These are phyloP conservation scores for Whalleya microplaca DNA, from an alignment of 2,329 filamentous ascomycete genomes.

Conservation along the genomic window DNA sequence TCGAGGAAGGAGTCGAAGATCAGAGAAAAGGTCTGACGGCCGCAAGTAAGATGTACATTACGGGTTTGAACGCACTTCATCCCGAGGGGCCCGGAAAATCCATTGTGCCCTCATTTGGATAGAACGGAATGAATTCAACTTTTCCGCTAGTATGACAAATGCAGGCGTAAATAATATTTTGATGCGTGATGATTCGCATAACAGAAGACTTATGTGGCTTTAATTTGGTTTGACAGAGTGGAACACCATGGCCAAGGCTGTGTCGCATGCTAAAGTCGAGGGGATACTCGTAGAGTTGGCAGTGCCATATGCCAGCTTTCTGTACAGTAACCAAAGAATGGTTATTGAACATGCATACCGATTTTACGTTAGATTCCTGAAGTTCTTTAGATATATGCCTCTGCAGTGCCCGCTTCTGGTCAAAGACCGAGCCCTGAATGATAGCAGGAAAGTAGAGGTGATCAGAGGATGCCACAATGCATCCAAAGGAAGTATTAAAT, in stretches of 20 bases:
- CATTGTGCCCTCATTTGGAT: too few species aligned
- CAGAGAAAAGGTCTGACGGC: too few species aligned
- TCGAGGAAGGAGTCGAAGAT: not conserved
- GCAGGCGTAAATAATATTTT: not conserved
- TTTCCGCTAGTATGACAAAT: not conserved
- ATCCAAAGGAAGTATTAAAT: not conserved
- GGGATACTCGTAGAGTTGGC: not conserved
- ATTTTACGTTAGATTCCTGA: not conserved
- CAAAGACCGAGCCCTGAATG: not conserved
- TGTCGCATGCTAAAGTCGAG: not conserved
- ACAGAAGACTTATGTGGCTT: not conserved
- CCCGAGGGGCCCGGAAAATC: too few species aligned
- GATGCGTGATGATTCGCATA: not conserved
- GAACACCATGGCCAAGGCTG: not conserved
- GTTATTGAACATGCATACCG: not conserved
- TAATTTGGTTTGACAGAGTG: not conserved
- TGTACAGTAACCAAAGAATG: not conserved
- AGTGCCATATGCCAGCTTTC: not conserved
- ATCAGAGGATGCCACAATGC: not conserved
- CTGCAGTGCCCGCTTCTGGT: not conserved
- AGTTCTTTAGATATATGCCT: not conserved
- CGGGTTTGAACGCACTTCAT: too few species aligned
- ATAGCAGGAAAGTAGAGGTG: not conserved
- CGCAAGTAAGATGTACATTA: too few species aligned
- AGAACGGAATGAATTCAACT: not conserved